Evolutionary conservation across 176 grass and related monocot species (phyloP).

Genomic region (Musa troglodytarum): DNA sequence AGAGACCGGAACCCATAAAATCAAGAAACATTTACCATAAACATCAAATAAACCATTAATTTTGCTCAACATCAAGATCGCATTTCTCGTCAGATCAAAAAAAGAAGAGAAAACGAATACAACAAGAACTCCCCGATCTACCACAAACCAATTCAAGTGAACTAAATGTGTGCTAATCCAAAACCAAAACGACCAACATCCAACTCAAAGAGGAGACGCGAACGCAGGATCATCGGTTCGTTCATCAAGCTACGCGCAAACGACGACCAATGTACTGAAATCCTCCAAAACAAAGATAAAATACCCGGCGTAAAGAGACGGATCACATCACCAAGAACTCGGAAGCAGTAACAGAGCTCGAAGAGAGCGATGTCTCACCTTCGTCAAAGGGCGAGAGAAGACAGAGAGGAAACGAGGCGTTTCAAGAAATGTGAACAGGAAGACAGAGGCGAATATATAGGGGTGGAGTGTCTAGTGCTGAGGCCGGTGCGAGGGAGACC

Average conservation of each 20-base stretch:
- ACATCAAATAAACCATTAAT: neutral
- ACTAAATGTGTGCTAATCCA: no score
- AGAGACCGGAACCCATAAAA: neutral
- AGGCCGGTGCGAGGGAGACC: constrained; percentile 27
- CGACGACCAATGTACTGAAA: no score
- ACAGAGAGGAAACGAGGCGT: neutral
- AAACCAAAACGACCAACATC: neutral
- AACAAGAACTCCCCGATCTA: no score
- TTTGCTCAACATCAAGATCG: no score
- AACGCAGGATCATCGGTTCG: neutral
- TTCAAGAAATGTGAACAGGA: constrained; percentile 18
- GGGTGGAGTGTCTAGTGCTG: constrained; percentile 4
- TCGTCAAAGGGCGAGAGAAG: neutral
- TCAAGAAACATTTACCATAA: neutral
- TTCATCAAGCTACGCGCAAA: neutral
- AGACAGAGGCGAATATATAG: constrained; percentile 19
- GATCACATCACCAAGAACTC: neutral
- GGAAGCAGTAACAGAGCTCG: no score
- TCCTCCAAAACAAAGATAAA: neutral
- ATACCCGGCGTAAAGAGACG: neutral
- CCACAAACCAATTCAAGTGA: no score
- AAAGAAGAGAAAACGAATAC: no score
- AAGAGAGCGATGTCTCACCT: neutral
- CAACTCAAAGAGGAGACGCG: neutral
- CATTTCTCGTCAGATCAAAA: no score